Base-by-base conservation (phyloP, 495 filamentous ascomycete species). In the Pseudomonodictys pantanalensis region DNA sequence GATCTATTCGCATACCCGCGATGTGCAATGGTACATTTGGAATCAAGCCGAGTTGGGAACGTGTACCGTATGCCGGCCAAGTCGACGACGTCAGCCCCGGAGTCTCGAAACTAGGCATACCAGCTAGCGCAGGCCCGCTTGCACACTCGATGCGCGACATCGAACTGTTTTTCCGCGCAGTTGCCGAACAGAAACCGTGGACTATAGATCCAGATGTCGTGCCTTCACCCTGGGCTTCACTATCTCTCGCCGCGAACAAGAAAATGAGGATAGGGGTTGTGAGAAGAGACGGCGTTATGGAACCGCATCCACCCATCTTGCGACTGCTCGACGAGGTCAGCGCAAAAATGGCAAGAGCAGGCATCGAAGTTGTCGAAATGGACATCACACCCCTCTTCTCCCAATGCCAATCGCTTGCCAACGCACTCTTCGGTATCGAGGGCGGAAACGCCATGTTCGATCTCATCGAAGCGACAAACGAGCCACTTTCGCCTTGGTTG, bases 1-100 rank as follows among this genome's bases (percentile, higher is more conserved):
- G 88, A 7, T 84, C 77, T 58, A 79, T 90, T 18, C 76, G 87
- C 0, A 82, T 88, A 49, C 87, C 87, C 1, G 77, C 83, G 24
- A 79, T 78, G 1, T 88, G 87, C 58, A 84, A 85, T 66, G 80
- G 77, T 3, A 62, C 85, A 0, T 88, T 81, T 72, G 84, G 84
- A 0, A 62, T 83, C 41, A 83, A 82, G 56, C 80, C 81, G 5
- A 81, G 72, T 53, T 60, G 62, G 1, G 80, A 80, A 10, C 76
- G 86, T 8, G 68, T 91, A 3, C 83, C 87, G 15, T 74, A 72
- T 53, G 62, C 61, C 3, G 76, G 81, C 0, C 78, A 81, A 56
- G 69, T 77, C 56, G 72, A 66, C 24, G 79, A 78, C 6, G 47
- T 45, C 8, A 33, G 46, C 20, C 58, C 68, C 15, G 71, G 55